Conservation (phyloP, 192 early-diverging fungal genomes). For the Haplosporangium gracile region DNA sequence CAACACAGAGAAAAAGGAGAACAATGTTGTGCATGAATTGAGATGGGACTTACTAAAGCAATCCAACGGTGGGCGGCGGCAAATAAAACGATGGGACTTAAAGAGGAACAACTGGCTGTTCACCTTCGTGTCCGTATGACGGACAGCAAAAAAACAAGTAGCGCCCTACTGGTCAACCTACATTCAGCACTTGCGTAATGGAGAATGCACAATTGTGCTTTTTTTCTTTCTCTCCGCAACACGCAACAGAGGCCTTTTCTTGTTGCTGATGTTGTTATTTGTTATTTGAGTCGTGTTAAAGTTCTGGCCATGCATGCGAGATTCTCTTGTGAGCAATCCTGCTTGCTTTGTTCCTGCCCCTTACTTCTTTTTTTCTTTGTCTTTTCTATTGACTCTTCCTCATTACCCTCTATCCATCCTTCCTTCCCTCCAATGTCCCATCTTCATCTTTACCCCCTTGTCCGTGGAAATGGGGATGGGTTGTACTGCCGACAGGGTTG, state of each 20-base stretch:
- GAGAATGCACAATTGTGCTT: background rate
- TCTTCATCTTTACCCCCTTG: background rate
- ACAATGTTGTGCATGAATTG: slow-evolving; percentile 2
- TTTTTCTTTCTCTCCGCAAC: background rate
- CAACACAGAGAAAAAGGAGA: background rate
- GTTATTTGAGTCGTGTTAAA: background rate
- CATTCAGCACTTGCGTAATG: background rate
- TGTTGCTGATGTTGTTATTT: background rate
- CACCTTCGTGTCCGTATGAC: background rate
- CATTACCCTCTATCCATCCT: background rate
- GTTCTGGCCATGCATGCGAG: slow-evolving; percentile 16
- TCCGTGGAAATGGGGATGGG: background rate
- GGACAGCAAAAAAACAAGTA: background rate
- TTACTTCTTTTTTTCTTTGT: slow-evolving; percentile 10
- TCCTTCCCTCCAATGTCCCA: background rate
- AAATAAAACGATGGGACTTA: slow-evolving; percentile 1
- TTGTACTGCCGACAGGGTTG: background rate
- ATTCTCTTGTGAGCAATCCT: slow-evolving; percentile 1
- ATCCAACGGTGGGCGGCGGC: background rate
- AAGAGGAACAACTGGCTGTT: background rate
- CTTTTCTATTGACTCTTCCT: background rate
- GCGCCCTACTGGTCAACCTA: background rate
- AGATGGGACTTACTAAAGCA: slow-evolving; percentile 1
- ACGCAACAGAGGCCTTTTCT: background rate
- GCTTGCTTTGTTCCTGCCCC: slow-evolving; percentile 6